phyloP scores from a whole-genome alignment of 805 yeast genomes.

The Hanseniaspora hatyaiensis region DNA sequence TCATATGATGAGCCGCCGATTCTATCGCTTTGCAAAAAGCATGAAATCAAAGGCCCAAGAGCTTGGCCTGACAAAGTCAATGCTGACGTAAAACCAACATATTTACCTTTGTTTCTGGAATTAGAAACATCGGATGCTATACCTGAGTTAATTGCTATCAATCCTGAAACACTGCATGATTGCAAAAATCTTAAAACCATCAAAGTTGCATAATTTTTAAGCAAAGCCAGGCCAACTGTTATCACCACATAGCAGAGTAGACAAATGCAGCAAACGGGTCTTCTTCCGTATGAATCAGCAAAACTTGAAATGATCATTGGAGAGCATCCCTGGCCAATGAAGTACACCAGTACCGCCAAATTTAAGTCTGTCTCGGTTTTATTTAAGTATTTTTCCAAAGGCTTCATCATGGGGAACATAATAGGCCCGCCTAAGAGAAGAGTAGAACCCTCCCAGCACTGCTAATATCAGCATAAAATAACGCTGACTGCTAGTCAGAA shows the following conservation, averaged over 20 bases:
- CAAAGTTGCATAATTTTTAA: slow-evolving; percentile 47
- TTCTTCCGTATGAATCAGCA: slow-evolving; percentile 60
- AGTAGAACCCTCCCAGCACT: slow-evolving; percentile 42
- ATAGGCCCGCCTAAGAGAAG: slow-evolving; percentile 64
- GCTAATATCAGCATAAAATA: slow-evolving; percentile 27
- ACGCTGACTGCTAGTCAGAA: slow-evolving; percentile 23
- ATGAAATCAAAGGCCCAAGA: slow-evolving; percentile 59
- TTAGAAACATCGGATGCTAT: slow-evolving; percentile 64
- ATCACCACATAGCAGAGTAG: slow-evolving; percentile 46
- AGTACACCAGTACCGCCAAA: slow-evolving; percentile 63
- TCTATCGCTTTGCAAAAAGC: slow-evolving; percentile 45
- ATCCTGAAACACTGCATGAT: slow-evolving; percentile 65
- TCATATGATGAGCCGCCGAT: slow-evolving; percentile 33
- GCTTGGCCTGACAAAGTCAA: slow-evolving; percentile 64
- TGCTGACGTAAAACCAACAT: slow-evolving; percentile 55
- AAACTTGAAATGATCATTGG: slow-evolving; percentile 60
- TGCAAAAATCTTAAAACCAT: slow-evolving; percentile 58
- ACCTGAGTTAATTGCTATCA: slow-evolving; percentile 59
- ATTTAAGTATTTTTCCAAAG: slow-evolving; percentile 41
- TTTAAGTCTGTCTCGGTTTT: slow-evolving; percentile 47
- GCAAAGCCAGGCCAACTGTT: slow-evolving; percentile 53
- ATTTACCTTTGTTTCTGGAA: slow-evolving; percentile 55
- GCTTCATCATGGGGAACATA: slow-evolving; percentile 66
- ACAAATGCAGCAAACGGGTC: slow-evolving; percentile 52
- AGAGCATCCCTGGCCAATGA: slow-evolving; percentile 61